phyloP scores from a whole-genome alignment of 768 basidiomycete genomes.

The Boletus coccyginus region DNA sequence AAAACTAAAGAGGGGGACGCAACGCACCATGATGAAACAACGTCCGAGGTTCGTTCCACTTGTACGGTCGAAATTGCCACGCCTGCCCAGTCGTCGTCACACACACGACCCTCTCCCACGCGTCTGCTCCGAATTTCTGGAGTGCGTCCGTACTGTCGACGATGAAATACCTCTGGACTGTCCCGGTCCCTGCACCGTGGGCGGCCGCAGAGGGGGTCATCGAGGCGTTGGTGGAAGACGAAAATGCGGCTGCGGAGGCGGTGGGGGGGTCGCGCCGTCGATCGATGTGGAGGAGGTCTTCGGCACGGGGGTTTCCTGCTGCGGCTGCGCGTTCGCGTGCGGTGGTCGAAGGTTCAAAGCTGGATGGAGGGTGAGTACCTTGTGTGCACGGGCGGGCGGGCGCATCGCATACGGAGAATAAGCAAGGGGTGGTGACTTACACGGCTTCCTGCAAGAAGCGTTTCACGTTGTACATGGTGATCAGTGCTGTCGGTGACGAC shows the following conservation, averaged over 20 bases:
- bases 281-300: constrained; percentile 87
- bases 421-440: constrained; percentile 38
- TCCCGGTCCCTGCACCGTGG: constrained; percentile 22
- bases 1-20: not conserved
- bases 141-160: constrained; percentile 93
- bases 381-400: too few species aligned
- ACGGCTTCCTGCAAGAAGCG: constrained; percentile 87
- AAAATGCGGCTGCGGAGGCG: constrained; percentile 19
- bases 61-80: constrained; percentile 97
- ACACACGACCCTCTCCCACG: constrained; percentile 96
- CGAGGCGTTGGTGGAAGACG: constrained; percentile 10
- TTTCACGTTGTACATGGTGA: constrained; percentile 98
- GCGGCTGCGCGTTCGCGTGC: constrained; percentile 66
- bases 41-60: constrained; percentile 91
- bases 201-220: constrained; percentile 8
- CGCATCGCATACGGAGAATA: too few species aligned
- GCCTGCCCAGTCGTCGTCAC: constrained; percentile 98
- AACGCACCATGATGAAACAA: constrained; percentile 87
- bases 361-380: constrained; percentile 18
- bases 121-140: constrained; percentile 86
- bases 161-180: constrained; percentile 70
- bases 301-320: constrained; percentile 70
- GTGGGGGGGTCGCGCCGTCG: constrained; percentile 62
- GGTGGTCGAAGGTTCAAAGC: constrained; percentile 73
- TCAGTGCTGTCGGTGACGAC: constrained; percentile 85